phyloP scores from a whole-genome alignment of 345 rosid genomes.

The Moricandia arvensis region DNA sequence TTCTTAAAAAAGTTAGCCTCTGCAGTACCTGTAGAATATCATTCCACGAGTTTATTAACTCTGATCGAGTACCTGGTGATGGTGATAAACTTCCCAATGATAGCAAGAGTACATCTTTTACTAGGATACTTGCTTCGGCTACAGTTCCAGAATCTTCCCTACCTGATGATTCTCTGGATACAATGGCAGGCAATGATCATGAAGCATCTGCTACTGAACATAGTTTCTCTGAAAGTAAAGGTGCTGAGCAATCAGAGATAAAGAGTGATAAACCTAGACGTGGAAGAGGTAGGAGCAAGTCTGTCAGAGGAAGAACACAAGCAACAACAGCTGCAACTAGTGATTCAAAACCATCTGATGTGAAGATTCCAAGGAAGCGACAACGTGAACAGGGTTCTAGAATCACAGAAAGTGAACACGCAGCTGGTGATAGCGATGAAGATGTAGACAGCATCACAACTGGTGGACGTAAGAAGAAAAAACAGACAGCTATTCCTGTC shows the following conservation, averaged over 20 bases:
- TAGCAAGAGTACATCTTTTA: slow-evolving; percentile 49
- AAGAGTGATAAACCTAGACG: slow-evolving; percentile 42
- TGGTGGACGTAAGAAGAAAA: slow-evolving; percentile 67
- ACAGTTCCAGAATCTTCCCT: slow-evolving; percentile 20
- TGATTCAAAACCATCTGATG: slow-evolving; percentile 56
- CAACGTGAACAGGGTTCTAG: slow-evolving; percentile 26
- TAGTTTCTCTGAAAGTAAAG: slow-evolving; percentile 51
- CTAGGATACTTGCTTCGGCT: slow-evolving; percentile 55
- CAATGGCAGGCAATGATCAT: slow-evolving; percentile 38
- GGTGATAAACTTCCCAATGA: slow-evolving; percentile 15
- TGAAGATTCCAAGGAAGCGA: slow-evolving; percentile 51
- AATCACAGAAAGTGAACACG: slow-evolving; percentile 4
- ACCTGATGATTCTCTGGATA: slow-evolving; percentile 23
- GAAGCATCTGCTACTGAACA: slow-evolving; percentile 54
- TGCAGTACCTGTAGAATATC: slow-evolving; percentile 65
- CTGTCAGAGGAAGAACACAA: slow-evolving; percentile 49
- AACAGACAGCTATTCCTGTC: slow-evolving; percentile 44
- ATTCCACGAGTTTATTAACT: slow-evolving; percentile 51
- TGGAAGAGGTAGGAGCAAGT: slow-evolving; percentile 52
- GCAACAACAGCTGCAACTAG: slow-evolving; percentile 50
- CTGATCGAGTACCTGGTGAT: slow-evolving; percentile 51
- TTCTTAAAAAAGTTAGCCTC: slow-evolving; percentile 57
- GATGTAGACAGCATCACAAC: slow-evolving; percentile 58
- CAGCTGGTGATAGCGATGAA: slow-evolving; percentile 65
- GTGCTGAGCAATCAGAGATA: slow-evolving; percentile 57